Conservation (phyloP, 148 eudicot genomes). For the Vaccinium vitisidaea region DNA sequence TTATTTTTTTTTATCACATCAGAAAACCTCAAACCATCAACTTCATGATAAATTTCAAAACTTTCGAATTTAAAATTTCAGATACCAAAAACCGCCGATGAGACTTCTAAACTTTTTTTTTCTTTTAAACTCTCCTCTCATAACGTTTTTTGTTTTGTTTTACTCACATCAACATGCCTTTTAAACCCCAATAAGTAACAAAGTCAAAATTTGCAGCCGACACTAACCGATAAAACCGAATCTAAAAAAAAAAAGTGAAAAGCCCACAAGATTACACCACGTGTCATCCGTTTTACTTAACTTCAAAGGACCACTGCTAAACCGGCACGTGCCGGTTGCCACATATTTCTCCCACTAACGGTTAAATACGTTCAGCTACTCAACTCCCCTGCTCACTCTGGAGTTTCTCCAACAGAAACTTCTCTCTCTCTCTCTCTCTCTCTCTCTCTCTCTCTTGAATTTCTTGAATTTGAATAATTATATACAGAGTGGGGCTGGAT, state of each 20-base stretch:
- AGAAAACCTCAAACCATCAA: neutral
- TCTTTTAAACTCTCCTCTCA: too few relatives aligned
- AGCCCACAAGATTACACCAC: neutral
- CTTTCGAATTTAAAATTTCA: neutral
- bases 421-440: neutral
- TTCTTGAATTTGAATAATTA: neutral
- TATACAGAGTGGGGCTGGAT: neutral
- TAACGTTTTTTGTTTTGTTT: neutral
- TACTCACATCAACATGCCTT: neutral
- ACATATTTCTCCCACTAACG: neutral
- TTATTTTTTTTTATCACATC: too few relatives aligned
- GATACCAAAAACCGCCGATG: neutral
- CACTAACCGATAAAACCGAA: neutral
- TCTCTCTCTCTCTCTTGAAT: neutral
- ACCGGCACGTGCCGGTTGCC: slow-evolving; percentile 1
- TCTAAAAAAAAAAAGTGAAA: neutral
- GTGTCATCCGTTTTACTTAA: neutral
- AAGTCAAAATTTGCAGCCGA: neutral
- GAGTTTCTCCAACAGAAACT: neutral
- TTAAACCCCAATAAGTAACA: neutral
- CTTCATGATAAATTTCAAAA: neutral
- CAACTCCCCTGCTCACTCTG: neutral
- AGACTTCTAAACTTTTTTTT: neutral
- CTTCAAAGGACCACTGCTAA: neutral
- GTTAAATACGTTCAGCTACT: slow-evolving; percentile 8